These are phyloP conservation scores for Cadophora sp. DNA, from an alignment of 2,329 filamentous ascomycete genomes.

Conservation along the genomic window DNA sequence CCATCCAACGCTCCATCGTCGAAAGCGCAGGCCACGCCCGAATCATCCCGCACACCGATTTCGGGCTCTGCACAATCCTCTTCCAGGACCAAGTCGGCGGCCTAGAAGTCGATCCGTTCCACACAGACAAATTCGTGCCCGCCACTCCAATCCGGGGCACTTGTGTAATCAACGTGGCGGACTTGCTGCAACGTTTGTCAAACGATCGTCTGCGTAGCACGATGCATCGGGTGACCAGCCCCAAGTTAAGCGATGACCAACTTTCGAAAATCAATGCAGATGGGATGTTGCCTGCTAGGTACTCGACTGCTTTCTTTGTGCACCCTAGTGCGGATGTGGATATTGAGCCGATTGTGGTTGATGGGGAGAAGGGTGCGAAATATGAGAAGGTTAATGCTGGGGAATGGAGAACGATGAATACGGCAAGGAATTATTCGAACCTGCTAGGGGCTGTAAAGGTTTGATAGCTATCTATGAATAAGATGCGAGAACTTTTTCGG, in stretches of 20 bases:
- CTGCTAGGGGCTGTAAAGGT: too few relatives aligned
- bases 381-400: conserved; percentile 22
- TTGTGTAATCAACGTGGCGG: conserved; percentile 31
- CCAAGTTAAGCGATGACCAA: background rate
- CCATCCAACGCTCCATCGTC: conserved; percentile 22
- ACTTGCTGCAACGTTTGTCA: conserved; percentile 26
- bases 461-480: too few relatives aligned
- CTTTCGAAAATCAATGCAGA: background rate
- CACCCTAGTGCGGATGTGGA: conserved; percentile 22
- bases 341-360: conserved; percentile 14
- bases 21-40: conserved; percentile 24
- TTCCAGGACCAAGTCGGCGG: conserved; percentile 33
- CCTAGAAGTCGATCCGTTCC: conserved; percentile 31
- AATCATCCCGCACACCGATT: conserved; percentile 32
- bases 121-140: conserved; percentile 25
- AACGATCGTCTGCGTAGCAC: conserved; percentile 30
- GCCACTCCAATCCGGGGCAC: conserved; percentile 24
- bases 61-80: conserved; percentile 30
- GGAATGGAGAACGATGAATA: conserved; percentile 23
- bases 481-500: too few relatives aligned
- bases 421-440: conserved; percentile 14
- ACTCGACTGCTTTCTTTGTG: conserved; percentile 24
- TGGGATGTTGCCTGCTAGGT: conserved; percentile 21
- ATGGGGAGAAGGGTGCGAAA: conserved; percentile 5
- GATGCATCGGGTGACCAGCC: conserved; percentile 27